These are phyloP conservation scores for Cardamine chenopodiifolia DNA, from an alignment of 345 rosid genomes.

Conservation along the genomic window DNA sequence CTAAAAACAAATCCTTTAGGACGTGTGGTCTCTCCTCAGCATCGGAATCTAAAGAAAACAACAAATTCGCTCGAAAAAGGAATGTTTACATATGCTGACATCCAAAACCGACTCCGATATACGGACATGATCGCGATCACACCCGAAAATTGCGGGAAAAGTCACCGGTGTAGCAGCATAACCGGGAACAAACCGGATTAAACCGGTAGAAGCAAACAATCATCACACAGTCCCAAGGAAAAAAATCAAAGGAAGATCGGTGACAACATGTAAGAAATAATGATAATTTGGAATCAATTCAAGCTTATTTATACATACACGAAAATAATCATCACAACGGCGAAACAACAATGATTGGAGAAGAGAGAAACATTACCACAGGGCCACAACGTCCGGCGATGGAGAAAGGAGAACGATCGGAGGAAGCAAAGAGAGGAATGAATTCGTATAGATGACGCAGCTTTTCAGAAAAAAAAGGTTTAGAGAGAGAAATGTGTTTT, in stretches of 20 bases:
- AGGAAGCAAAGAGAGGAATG: constrained; percentile 33
- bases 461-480: constrained; percentile 20
- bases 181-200: constrained; percentile 5
- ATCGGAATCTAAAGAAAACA: constrained; percentile 23
- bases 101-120: constrained; percentile 16
- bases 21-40: constrained; percentile 16
- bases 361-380: constrained; percentile 35
- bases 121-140: constrained; percentile 23
- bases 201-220: constrained; percentile 12
- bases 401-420: constrained; percentile 14
- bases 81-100: neutral
- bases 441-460: constrained; percentile 30
- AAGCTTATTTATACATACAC: constrained; percentile 14
- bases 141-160: constrained; percentile 21
- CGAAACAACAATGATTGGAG: constrained; percentile 23
- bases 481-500: constrained; percentile 28
- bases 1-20: neutral
- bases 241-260: constrained; percentile 16
- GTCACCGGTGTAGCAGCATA: constrained; percentile 5
- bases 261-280: neutral
- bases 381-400: constrained; percentile 19
- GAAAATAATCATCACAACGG: constrained; percentile 17
- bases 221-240: constrained; percentile 1
- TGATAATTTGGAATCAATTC: constrained; percentile 3
- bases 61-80: neutral